phyloP scores from a whole-genome alignment of 345 rosid species.

The Tarenaya hassleriana region DNA sequence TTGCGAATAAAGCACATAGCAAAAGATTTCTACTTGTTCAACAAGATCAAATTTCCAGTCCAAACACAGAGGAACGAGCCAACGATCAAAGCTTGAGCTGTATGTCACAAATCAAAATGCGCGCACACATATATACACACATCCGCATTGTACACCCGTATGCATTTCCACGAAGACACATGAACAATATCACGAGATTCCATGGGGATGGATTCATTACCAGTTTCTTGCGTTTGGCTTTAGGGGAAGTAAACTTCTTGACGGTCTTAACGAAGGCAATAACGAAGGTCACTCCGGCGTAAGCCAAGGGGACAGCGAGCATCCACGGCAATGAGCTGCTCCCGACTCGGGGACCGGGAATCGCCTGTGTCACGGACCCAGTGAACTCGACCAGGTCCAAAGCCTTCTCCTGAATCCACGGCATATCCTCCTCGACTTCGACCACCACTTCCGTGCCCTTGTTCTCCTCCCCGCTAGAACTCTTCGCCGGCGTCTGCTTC shows the following conservation, averaged over 20 bases:
- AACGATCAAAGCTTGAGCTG: too few relatives aligned
- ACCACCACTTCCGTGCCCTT: conserved; percentile 34
- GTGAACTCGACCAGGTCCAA: conserved; percentile 87
- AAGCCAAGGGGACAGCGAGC: conserved; percentile 78
- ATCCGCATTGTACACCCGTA: not conserved
- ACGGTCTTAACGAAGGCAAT: conserved; percentile 79
- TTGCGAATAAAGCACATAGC: too few relatives aligned
- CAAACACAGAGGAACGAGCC: too few relatives aligned
- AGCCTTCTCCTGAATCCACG: conserved; percentile 94
- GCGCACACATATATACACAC: not conserved
- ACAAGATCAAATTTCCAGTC: too few relatives aligned
- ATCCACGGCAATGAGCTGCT: conserved; percentile 87
- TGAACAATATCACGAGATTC: not conserved
- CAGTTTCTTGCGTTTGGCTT: conserved; percentile 56
- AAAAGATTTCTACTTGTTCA: too few relatives aligned
- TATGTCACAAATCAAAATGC: too few relatives aligned
- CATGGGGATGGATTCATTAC: conserved; percentile 23
- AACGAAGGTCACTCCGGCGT: conserved; percentile 62
- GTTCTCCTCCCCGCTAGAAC: conserved; percentile 8
- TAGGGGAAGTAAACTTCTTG: conserved; percentile 67
- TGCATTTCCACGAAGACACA: not conserved
- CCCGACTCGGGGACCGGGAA: conserved; percentile 95
- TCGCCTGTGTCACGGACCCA: conserved; percentile 81
- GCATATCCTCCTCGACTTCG: conserved; percentile 84
- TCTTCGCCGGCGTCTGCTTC: conserved; percentile 21